Evolutionary conservation across 768 basidiomycete species (phyloP), one percentile per base, ranked within the genome.

Genomic region (Lactifluus pinguis): DNA sequence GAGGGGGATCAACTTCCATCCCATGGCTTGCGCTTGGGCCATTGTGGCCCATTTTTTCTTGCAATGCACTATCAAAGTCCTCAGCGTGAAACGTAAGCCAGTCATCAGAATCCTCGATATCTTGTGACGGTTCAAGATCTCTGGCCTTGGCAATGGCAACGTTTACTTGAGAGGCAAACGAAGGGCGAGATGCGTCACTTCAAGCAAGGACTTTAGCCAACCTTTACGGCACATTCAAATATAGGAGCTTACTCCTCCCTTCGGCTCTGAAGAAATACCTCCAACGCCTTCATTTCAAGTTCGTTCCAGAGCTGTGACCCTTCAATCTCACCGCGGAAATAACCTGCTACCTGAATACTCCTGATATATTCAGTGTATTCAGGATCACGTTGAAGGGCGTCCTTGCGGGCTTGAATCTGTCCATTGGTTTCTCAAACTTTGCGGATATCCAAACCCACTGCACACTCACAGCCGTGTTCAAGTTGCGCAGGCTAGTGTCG

Each of bases 61-160:
- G 79, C 54, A 98, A 72, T 73, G 87, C 79, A 11, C 79, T 77
- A 67, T 98, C 93, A 64, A 97, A 83, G 68, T 86, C 81, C 49
- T 84, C 78, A 0, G 83, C 78, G 59, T 91, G 82, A 36, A 98
- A 75, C 54, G 83, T 84, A n/a, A 98, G 75, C 97, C 97, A 99
- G 1, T 80, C 80, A 62, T 95, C 93, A 8, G 78, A 72, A 65
- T 89, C 86, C 69, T 95, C 92, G n/a, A 73, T 72, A 6, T 72
- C 74, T 53, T 69, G 63, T 13, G 70, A 62, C 0, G 68, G 39
- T 10, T 61, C 53, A 52, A 70, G 68, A 25, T 72, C 70, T 13
- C 75, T 67, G 8, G 78, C 74, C 52, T 73, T 74, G 4, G 74
- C 72, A 57, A 94, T 70, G 0, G 89, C 88, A 0, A 76, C 65